phyloP scores from a whole-genome alignment of 352 stramenopile genomes.

The Hyaloperonospora arabidopsidis region DNA sequence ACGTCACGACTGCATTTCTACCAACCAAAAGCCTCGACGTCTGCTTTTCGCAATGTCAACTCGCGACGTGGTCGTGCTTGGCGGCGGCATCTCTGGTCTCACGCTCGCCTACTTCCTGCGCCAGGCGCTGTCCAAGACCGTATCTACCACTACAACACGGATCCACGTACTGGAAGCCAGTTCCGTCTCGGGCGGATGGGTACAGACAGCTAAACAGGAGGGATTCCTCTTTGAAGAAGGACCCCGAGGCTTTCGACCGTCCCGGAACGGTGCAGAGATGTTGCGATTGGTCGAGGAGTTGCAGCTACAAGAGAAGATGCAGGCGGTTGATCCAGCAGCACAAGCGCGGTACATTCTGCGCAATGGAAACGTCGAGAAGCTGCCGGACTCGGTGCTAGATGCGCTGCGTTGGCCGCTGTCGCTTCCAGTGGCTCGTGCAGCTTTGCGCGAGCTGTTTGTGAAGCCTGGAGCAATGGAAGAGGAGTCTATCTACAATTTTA shows the following conservation, averaged over 20 bases:
- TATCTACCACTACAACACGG: constrained; percentile 22
- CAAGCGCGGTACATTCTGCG: constrained; percentile 72
- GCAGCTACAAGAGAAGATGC: constrained; percentile 52
- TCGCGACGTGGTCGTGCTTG: constrained; percentile 68
- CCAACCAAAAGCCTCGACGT: constrained; percentile 1
- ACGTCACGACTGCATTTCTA: constrained; percentile 8
- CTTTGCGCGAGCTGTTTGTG: constrained; percentile 58
- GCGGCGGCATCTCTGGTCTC: constrained; percentile 73
- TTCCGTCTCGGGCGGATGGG: constrained; percentile 50
- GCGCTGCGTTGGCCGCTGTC: constrained; percentile 60
- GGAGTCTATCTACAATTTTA: constrained; percentile 82
- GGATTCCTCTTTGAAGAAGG: constrained; percentile 80
- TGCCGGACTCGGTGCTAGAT: constrained; percentile 47
- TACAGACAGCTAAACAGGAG: constrained; percentile 48
- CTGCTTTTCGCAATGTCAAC: constrained; percentile 6
- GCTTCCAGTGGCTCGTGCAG: constrained; percentile 42
- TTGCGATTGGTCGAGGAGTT: constrained; percentile 78
- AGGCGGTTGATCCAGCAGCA: constrained; percentile 47
- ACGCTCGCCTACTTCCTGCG: constrained; percentile 73
- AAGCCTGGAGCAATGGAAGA: constrained; percentile 37
- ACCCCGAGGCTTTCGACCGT: constrained; percentile 75
- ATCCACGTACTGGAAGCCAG: constrained; percentile 70
- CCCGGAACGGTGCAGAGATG: constrained; percentile 78
- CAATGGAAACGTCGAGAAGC: constrained; percentile 67
- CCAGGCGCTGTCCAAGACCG: constrained; percentile 32